These are phyloP conservation scores for Nannizziopsis barbatae DNA, from an alignment of 2,329 filamentous ascomycete genomes.

Conservation along the genomic window DNA sequence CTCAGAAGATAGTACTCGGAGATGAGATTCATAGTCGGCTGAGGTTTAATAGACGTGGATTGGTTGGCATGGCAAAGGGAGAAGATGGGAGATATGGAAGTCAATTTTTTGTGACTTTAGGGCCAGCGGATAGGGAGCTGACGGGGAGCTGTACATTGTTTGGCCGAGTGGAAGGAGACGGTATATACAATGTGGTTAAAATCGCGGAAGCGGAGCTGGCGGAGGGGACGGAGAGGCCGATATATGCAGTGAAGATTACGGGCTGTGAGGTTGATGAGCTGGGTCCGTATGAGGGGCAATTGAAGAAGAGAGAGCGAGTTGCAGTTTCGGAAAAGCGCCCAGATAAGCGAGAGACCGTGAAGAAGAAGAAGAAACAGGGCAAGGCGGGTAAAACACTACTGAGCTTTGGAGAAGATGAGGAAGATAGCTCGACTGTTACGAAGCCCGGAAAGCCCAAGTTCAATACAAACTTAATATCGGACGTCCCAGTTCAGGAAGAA, in stretches of 20 bases:
- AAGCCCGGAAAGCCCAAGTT: conserved; percentile 38
- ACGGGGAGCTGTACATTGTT: conserved; percentile 88
- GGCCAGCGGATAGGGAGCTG: conserved; percentile 66
- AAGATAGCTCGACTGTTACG: conserved; percentile 27
- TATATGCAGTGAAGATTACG: conserved; percentile 70
- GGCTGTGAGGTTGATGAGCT: conserved; percentile 37
- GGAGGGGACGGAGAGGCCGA: conserved; percentile 65
- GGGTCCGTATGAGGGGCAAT: conserved; percentile 36
- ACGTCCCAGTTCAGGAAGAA: conserved; percentile 13
- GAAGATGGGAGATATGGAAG: conserved; percentile 69
- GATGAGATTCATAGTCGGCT: conserved; percentile 89
- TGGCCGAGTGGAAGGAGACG: conserved; percentile 81
- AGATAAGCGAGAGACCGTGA: conserved; percentile 21
- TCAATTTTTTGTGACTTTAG: conserved; percentile 94
- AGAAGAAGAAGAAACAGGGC: conserved; percentile 34
- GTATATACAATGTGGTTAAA: conserved; percentile 89
- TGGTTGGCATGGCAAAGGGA: conserved; percentile 88
- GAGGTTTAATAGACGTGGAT: conserved; percentile 81
- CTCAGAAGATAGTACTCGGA: conserved; percentile 56
- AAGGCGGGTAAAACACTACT: conserved; percentile 36
- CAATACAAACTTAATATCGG: conserved; percentile 36
- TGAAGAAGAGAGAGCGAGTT: conserved; percentile 33
- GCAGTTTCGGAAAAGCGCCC: conserved; percentile 20
- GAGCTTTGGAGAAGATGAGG: conserved; percentile 37
- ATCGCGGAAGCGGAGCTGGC: conserved; percentile 81